Evolutionary conservation across 2,329 filamentous ascomycete species (phyloP).

Genomic region (Ceratocystis colombiana): DNA sequence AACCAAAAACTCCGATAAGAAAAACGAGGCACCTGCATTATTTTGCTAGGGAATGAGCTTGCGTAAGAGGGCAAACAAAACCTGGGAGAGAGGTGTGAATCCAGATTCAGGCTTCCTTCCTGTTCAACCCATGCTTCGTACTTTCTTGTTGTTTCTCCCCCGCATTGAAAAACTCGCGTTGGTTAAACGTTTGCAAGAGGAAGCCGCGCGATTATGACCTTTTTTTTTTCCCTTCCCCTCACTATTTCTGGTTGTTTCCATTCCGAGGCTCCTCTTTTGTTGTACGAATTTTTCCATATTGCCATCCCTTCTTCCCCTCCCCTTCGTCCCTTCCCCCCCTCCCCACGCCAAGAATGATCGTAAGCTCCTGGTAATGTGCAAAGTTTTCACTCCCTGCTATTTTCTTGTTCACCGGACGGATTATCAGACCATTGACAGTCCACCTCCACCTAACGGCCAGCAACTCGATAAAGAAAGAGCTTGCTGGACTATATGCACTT

Average conservation of each 20-base stretch:
- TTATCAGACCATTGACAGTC: background rate
- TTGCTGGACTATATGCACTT: no score
- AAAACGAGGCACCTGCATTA: background rate
- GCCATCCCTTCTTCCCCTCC: background rate
- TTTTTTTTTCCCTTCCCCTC: background rate
- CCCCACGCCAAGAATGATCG: background rate
- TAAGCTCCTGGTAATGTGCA: background rate
- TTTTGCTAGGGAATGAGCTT: background rate
- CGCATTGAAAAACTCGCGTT: background rate
- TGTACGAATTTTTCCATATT: background rate
- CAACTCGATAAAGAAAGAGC: no score
- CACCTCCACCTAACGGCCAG: background rate
- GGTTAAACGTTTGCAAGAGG: background rate
- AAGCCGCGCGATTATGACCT: background rate
- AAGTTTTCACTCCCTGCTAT: constrained; percentile 5
- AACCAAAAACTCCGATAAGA: background rate
- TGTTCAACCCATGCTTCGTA: no score
- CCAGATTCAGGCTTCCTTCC: background rate
- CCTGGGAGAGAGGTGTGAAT: background rate
- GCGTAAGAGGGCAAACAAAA: background rate
- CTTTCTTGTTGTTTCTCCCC: background rate
- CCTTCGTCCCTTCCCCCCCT: background rate
- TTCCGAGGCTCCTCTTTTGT: background rate
- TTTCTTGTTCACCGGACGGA: background rate
- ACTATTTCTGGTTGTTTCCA: background rate